phyloP scores from a whole-genome alignment of 2,329 filamentous ascomycete species.

The Alternaria ethzedia region DNA sequence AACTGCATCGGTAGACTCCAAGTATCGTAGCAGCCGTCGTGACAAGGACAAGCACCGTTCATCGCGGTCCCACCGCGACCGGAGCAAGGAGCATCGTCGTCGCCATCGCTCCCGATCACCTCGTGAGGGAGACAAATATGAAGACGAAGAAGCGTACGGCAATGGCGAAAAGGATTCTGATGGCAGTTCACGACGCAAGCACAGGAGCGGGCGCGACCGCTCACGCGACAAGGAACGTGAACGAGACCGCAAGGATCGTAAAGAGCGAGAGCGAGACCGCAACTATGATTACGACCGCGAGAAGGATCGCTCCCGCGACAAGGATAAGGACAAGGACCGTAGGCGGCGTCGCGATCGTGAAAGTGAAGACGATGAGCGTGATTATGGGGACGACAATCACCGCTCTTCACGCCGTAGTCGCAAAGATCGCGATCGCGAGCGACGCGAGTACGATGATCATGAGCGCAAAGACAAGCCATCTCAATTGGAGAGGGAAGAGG shows the following conservation, averaged over 20 bases:
- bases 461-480: slow-evolving; percentile 27
- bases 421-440: slow-evolving; percentile 52
- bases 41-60: slow-evolving; percentile 53
- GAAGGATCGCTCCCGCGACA: slow-evolving; percentile 43
- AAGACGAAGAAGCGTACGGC: slow-evolving; percentile 38
- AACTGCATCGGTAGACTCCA: slow-evolving; percentile 68
- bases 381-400: slow-evolving; percentile 49
- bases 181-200: slow-evolving; percentile 44
- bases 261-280: slow-evolving; percentile 62
- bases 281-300: slow-evolving; percentile 50
- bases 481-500: slow-evolving; percentile 22
- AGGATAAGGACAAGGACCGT: slow-evolving; percentile 50
- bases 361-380: slow-evolving; percentile 42
- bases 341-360: slow-evolving; percentile 60
- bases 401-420: slow-evolving; percentile 52
- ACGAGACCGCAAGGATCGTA: slow-evolving; percentile 48
- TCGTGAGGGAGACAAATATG: slow-evolving; percentile 33
- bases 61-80: slow-evolving; percentile 55
- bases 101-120: slow-evolving; percentile 54
- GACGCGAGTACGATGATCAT: slow-evolving; percentile 27
- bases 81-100: slow-evolving; percentile 53
- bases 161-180: slow-evolving; percentile 38
- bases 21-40: slow-evolving; percentile 65
- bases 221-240: slow-evolving; percentile 43
- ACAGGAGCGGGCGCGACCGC: slow-evolving; percentile 39